Evolutionary conservation across 2,329 filamentous ascomycete species (phyloP).

Genomic region (Claviceps purpurea): DNA sequence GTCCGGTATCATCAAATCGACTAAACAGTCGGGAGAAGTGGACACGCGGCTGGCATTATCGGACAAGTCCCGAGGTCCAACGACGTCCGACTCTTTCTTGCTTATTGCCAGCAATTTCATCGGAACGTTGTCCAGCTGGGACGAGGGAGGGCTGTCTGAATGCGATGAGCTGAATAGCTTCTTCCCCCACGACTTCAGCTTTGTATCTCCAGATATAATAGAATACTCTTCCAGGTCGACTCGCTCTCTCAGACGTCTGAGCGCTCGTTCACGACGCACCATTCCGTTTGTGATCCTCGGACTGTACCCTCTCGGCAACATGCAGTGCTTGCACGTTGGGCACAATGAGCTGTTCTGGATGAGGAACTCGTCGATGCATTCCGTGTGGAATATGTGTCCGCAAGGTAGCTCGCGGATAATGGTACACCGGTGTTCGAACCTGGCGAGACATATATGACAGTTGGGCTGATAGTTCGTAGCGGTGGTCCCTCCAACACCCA

Average conservation of each 20-base stretch:
- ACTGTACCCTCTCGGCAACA: conserved; percentile 55
- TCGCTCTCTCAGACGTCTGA: conserved; percentile 46
- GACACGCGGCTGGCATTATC: not conserved
- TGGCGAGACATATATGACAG: conserved; percentile 82
- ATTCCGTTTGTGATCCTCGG: conserved; percentile 70
- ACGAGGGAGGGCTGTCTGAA: conserved; percentile 7
- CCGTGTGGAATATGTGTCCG: conserved; percentile 83
- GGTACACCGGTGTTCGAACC: conserved; percentile 56
- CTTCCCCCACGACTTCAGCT: conserved; percentile 23
- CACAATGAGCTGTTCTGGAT: conserved; percentile 70
- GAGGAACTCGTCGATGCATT: conserved; percentile 81
- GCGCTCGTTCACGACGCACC: conserved; percentile 66
- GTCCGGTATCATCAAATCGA: conserved; percentile 7
- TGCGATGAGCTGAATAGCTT: conserved; percentile 19
- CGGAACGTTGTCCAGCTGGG: conserved; percentile 12
- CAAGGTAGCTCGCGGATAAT: conserved; percentile 78
- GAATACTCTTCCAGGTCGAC: conserved; percentile 28
- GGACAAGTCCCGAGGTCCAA: not conserved
- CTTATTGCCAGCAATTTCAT: conserved; percentile 13
- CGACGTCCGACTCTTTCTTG: conserved; percentile 1
- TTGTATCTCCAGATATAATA: conserved; percentile 19
- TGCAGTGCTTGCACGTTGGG: conserved; percentile 77
- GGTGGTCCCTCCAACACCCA: conserved; percentile 21
- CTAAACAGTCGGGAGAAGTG: not conserved
- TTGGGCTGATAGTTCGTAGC: conserved; percentile 58